A percentile compares a stretch with the other conserved stretches of the same genome.
These are phyloP conservation scores for Bauhinia variegata DNA, from an alignment of 306 rosid genomes.

Conservation along the genomic window DNA sequence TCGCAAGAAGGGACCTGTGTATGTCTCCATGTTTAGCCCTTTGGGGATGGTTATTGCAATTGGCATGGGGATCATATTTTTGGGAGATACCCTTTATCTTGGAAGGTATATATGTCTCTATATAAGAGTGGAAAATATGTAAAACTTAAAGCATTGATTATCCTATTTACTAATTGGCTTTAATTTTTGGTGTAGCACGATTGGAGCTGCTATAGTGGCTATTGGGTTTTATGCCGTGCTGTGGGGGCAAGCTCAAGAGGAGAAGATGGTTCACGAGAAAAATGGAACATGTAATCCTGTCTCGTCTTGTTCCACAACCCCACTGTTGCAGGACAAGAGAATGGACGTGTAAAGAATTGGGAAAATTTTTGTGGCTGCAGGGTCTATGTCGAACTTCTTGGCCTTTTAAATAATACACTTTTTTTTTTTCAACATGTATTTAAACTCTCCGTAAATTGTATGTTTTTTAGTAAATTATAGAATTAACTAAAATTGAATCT, in stretches of 20 bases:
- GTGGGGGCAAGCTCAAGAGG: constrained; percentile 29
- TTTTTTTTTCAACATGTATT: no score
- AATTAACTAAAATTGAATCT: no score
- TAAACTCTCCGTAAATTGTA: no score
- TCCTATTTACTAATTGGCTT: no score
- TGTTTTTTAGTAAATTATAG: no score
- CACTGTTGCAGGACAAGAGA: constrained; percentile 10
- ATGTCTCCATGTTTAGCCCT: constrained; percentile 29
- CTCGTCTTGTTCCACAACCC: not conserved
- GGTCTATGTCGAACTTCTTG: no score
- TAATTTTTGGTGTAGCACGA: not conserved
- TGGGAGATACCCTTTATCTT: constrained; percentile 29
- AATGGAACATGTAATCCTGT: not conserved
- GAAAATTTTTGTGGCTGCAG: no score
- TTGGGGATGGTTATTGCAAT: constrained; percentile 25
- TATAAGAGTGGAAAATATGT: not conserved
- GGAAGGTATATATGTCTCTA: constrained; percentile 14
- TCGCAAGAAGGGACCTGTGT: constrained; percentile 27
- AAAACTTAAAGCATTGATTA: not conserved
- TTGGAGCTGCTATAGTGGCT: constrained; percentile 23
- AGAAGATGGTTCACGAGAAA: not conserved
- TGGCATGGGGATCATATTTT: constrained; percentile 17
- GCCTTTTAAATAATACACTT: no score
- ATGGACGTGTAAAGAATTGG: not conserved
- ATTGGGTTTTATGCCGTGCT: constrained; percentile 32